Evolutionary conservation across 2,329 filamentous ascomycete genomes (phyloP).

Genomic region (Nothomitra cinnamomea): DNA sequence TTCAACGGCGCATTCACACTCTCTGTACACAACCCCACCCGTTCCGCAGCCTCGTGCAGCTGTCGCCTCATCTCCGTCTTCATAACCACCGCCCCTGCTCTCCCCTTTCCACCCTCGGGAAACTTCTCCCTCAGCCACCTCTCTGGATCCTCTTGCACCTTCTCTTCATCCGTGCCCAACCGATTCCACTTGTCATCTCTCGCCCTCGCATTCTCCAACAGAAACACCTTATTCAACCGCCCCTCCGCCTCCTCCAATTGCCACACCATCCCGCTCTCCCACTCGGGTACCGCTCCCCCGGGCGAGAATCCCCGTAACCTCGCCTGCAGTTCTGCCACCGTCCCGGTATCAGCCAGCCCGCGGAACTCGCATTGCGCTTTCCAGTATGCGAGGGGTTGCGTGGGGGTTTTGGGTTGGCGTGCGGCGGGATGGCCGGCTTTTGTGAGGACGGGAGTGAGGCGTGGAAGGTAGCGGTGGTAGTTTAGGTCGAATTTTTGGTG

Average conservation of each 20-base stretch:
- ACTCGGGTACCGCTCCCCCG: too few species aligned
- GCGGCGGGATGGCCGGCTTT: not conserved
- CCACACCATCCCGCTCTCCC: not conserved
- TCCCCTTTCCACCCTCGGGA: not conserved
- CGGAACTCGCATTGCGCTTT: constrained; percentile 2
- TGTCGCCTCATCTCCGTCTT: not conserved
- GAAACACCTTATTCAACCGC: not conserved
- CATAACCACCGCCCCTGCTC: not conserved
- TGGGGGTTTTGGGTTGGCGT: not conserved
- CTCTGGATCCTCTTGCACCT: not conserved
- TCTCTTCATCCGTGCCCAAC: not conserved
- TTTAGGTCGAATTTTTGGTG: not conserved
- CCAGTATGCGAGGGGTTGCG: not conserved
- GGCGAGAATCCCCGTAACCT: too few species aligned
- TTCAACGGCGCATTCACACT: not conserved
- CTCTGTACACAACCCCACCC: not conserved
- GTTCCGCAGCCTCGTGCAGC: not conserved
- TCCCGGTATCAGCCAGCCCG: not conserved
- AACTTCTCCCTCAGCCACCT: constrained; percentile 1
- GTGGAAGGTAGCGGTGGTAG: not conserved
- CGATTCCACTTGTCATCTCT: not conserved
- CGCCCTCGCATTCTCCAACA: not conserved
- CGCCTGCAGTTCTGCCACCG: not conserved
- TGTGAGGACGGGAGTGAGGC: not conserved
- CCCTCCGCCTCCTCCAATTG: not conserved